Evolutionary conservation across 129 eudicot genomes (phyloP), one percentile per base, ranked within the genome.

Genomic region (Flaveria trinervia): DNA sequence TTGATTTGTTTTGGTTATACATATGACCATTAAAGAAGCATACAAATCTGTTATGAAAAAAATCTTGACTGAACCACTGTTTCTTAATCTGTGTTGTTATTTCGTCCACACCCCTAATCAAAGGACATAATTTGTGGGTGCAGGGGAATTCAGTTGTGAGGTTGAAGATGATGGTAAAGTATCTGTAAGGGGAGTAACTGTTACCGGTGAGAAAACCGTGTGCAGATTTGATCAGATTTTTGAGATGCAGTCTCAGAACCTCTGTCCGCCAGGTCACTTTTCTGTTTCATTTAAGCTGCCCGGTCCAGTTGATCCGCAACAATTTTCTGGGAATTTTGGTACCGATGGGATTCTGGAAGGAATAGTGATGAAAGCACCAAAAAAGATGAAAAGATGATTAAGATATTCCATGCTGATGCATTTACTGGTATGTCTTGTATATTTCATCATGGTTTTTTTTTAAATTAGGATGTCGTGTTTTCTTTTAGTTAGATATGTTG

Each of bases 341-440:
- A 88, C 90, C 15, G 97, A 93, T 83, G 98, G 93, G 33, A 92
- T 93, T 82, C 83, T 93, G 41, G 98, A 93, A 65, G 98, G 98
- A 71, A 83, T 90, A 26, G 97, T 88, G 77, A 80, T 85, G 85
- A 93, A 90, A 76, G 85, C 79, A 0, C 80, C 75, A 13, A 67
- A 28, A 67, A 74, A 74, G 74, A 57, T 36, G 51, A 80, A 74
- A 80, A 74, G 80, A 74, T 80, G 54, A 80, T 73, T 28, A 78
- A 57, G 16, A 57, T 26, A 51, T 26, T 55, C 26, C 26, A 41
- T 54, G 55, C 68, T 79, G 67, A 79, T 79, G 78, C 78, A 62
- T 61, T 14, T 36, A 71, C 56, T 71, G 73, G 57, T 66, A 73
- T 73, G 70, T 73, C 13, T 73, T 65, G 17, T 48, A 68, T 66